Conservation (phyloP, 768 basidiomycete species). For the Myochromella boudieri region DNA sequence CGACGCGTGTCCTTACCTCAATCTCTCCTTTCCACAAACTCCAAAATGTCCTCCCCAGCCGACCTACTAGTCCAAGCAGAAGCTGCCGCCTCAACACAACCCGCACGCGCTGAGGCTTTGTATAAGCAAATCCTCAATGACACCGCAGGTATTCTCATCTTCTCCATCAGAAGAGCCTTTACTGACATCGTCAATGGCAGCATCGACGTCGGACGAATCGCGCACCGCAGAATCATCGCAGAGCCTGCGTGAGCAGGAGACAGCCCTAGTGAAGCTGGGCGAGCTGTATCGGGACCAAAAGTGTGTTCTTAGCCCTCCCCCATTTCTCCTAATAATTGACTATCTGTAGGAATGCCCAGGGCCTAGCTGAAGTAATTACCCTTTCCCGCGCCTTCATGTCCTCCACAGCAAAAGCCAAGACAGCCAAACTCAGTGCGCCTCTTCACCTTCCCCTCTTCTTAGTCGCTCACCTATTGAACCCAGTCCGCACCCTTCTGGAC, state of each 20-base stretch:
- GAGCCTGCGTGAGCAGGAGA: slow-evolving; percentile 76
- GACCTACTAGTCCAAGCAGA: slow-evolving; percentile 60
- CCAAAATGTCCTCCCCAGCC: slow-evolving; percentile 31
- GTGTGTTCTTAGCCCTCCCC: slow-evolving; percentile 33
- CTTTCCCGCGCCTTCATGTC: slow-evolving; percentile 85
- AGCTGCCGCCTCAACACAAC: slow-evolving; percentile 41
- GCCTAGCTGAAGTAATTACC: slow-evolving; percentile 84
- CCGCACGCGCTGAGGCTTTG: slow-evolving; percentile 66
- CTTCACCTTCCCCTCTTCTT: not conserved
- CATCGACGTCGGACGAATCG: slow-evolving; percentile 30
- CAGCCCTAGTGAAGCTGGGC: slow-evolving; percentile 81
- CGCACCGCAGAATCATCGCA: slow-evolving; percentile 49
- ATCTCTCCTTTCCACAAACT: slow-evolving; percentile 5
- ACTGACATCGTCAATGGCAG: slow-evolving; percentile 10
- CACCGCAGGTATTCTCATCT: slow-evolving; percentile 29
- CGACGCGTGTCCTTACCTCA: slow-evolving; percentile 31
- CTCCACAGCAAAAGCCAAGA: slow-evolving; percentile 95
- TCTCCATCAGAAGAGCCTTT: not conserved
- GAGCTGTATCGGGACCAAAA: slow-evolving; percentile 84
- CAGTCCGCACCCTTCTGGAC: slow-evolving; percentile 92
- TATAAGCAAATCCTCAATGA: slow-evolving; percentile 67
- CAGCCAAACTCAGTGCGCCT: slow-evolving; percentile 88
- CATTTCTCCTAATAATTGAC: not conserved
- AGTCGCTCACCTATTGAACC: not conserved
- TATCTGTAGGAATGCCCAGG: slow-evolving; percentile 68